Base-by-base conservation (phyloP, 768 basidiomycete genomes). In the Punctularia strigosozonata region DNA sequence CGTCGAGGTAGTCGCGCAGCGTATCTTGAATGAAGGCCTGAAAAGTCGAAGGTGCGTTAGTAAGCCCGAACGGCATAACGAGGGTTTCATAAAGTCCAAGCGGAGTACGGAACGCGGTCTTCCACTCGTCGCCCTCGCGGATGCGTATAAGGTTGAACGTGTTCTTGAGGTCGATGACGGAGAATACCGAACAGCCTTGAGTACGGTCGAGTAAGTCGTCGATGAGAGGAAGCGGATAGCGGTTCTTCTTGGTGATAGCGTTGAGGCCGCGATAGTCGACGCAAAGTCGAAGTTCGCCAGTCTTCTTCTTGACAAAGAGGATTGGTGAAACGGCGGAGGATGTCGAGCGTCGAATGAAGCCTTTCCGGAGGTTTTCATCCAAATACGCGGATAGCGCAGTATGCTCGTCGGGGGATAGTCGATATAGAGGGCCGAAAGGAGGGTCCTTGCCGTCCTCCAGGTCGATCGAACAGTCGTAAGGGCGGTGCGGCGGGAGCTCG, bases 401-500 rank as follows among this genome's bases (percentile, higher is more conserved):
- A 4, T 49, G 56, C 44, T 72, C 62, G 0, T 36, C 24, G 4
- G 43, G 52, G 0, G 55, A 57, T 1, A 68, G 41, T 1, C 50
- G 50, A 36, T 67, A 69, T 4, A 67, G 46, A 3, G 55, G 55
- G n/a, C 50, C 54, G 6, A 50, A 44, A 0, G 52, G 48, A 0
- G 58, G 56, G 5, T 45, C 41, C 14, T 44, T 45, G 22, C 49
- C 58, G 2, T 52, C 47, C 14, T 54, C 52, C 3, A 64, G 44
- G 15, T 64, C 46, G 37, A 66, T 65, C 6, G 47, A 43, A 17
- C 56, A 49, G 38, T 68, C 63, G 50, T 59, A 65, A 1, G 47
- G 44, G 1, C 51, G 45, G 40, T 60, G 59, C 10, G 47, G 50
- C 4, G 63, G 59, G 2, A 67, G 56, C 14, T 48, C 49, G 15